Evolutionary conservation across 2,329 filamentous ascomycete species (phyloP).

Genomic region (Pleomassaria siparia): DNA sequence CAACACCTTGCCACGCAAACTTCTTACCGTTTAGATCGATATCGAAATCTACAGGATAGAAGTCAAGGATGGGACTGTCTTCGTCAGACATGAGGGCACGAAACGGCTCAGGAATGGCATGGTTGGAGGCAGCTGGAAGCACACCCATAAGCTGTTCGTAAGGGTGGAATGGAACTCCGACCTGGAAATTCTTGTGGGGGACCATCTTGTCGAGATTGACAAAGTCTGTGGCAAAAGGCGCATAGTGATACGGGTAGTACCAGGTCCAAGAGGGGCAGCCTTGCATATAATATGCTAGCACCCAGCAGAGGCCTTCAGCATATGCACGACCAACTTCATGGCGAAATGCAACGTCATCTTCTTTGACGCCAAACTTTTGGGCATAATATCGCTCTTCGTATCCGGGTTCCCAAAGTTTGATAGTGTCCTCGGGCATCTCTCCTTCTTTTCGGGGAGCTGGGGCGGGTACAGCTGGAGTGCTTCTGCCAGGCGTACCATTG

Average conservation of each 20-base stretch:
- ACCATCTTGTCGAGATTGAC: conserved; percentile 77
- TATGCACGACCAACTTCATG: conserved; percentile 89
- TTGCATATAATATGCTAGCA: conserved; percentile 95
- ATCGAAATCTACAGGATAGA: conserved; percentile 92
- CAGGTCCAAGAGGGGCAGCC: conserved; percentile 98
- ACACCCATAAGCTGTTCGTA: conserved; percentile 99
- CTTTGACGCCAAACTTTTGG: conserved; percentile 87
- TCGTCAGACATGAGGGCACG: conserved; percentile 86
- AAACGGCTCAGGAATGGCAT: conserved; percentile 85
- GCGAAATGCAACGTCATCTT: conserved; percentile 80
- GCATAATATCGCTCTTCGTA: conserved; percentile 96
- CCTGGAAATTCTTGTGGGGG: conserved; percentile 69
- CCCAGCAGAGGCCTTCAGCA: conserved; percentile 93
- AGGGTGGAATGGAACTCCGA: conserved; percentile 81
- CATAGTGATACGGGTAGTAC: conserved; percentile 99
- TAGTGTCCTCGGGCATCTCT: conserved; percentile 73
- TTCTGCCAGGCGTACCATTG: conserved; percentile 61
- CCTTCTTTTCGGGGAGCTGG: conserved; percentile 52
- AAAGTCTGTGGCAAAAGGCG: conserved; percentile 95
- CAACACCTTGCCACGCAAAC: conserved; percentile 96
- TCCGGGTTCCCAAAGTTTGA: conserved; percentile 91
- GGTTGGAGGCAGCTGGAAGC: conserved; percentile 86
- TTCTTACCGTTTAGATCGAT: conserved; percentile 97
- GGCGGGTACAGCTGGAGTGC: conserved; percentile 54
- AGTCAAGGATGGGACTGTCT: conserved; percentile 92